A percentile compares a stretch with the other conserved stretches of the same genome.
Conservation (phyloP, 179 eudicot genomes). For the Spergularia azorica region DNA sequence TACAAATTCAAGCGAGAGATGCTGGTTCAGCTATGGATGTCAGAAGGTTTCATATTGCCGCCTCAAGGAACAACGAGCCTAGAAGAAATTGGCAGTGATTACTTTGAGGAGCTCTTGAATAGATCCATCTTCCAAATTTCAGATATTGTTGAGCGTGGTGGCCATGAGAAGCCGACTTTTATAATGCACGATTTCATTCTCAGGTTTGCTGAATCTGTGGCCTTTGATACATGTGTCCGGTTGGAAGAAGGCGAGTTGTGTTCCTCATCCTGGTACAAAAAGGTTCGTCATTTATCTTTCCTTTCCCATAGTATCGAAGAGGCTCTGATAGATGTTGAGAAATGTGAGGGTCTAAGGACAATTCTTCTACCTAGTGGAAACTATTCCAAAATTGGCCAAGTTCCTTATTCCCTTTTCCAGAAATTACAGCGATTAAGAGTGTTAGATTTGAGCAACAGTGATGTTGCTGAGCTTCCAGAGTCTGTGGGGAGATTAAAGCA, state of each 20-base stretch:
- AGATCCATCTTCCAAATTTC: slow-evolving; percentile 29
- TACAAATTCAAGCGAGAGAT: slow-evolving; percentile 22
- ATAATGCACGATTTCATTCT: slow-evolving; percentile 21
- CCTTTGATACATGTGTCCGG: slow-evolving; percentile 8
- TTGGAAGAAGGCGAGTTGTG: slow-evolving; percentile 15
- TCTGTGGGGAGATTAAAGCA: slow-evolving; percentile 30
- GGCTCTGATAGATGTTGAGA: background rate
- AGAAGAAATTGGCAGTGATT: slow-evolving; percentile 16
- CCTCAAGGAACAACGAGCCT: slow-evolving; percentile 9
- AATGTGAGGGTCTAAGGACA: slow-evolving; percentile 32
- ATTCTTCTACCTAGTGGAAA: slow-evolving; percentile 23
- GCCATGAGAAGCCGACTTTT: background rate
- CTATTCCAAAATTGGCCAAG: background rate
- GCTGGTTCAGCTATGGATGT: slow-evolving; percentile 36
- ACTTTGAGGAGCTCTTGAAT: slow-evolving; percentile 25
- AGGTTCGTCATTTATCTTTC: slow-evolving; percentile 33
- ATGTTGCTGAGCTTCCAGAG: slow-evolving; percentile 26
- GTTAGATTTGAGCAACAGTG: slow-evolving; percentile 25
- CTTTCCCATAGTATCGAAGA: slow-evolving; percentile 3
- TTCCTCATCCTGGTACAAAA: slow-evolving; percentile 13
- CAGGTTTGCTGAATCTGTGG: slow-evolving; percentile 17
- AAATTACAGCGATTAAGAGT: slow-evolving; percentile 27
- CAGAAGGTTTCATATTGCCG: slow-evolving; percentile 30
- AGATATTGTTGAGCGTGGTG: background rate
- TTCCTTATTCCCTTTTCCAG: slow-evolving; percentile 27